A percentile compares a stretch with the other conserved stretches of the same genome.
These are phyloP conservation scores for Canavalia ensiformis DNA, from an alignment of 306 rosid genomes.

Conservation along the genomic window DNA sequence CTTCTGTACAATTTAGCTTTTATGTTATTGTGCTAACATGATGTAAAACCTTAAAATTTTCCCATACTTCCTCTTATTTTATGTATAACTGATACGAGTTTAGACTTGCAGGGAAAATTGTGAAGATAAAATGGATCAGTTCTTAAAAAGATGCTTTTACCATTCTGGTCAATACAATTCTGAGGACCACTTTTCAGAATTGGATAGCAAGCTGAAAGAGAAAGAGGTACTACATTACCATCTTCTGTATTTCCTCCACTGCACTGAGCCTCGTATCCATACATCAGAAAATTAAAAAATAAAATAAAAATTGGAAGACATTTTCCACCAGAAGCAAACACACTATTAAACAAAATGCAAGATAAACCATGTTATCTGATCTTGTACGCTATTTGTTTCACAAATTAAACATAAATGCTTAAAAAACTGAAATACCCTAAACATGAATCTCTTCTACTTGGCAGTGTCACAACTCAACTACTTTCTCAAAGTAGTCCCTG, in stretches of 20 bases:
- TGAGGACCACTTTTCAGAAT: constrained; percentile 72
- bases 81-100: constrained; percentile 38
- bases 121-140: constrained; percentile 88
- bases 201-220: constrained; percentile 75
- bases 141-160: constrained; percentile 89
- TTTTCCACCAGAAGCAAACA: neutral
- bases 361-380: constrained; percentile 7
- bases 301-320: neutral
- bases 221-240: constrained; percentile 70
- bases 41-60: constrained; percentile 11
- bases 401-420: constrained; percentile 8
- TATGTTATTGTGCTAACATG: constrained; percentile 32
- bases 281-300: constrained; percentile 9
- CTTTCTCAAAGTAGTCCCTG: constrained; percentile 13
- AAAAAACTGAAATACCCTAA: constrained; percentile 16
- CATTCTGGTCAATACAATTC: constrained; percentile 89
- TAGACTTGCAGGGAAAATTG: constrained; percentile 76
- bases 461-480: neutral
- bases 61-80: constrained; percentile 25
- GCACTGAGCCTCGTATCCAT: neutral
- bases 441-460: constrained; percentile 13
- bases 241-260: neutral
- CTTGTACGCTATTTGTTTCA: constrained; percentile 27
- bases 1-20: constrained; percentile 4
- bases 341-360: neutral